Base-by-base conservation (phyloP, 352 stramenopile species). In the Pythium phragmiticola region DNA sequence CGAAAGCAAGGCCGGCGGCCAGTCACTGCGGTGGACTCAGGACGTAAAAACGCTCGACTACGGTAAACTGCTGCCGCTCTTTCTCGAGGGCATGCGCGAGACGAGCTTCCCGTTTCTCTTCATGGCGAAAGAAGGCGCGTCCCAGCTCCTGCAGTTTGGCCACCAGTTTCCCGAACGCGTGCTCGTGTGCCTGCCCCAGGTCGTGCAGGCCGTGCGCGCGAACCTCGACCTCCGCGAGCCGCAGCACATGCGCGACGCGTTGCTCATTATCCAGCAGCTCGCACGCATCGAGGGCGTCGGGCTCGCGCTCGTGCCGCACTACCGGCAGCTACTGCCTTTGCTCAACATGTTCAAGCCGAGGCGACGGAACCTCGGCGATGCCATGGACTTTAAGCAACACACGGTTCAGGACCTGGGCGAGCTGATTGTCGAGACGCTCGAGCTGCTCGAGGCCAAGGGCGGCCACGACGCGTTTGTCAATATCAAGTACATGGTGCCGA, bases 401-500 rank as follows among this genome's bases (percentile, higher is more conserved):
- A 80, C 73, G 41, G 68, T 66, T 19, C 77, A 91, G 54, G 87
- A 98, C 61, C 53, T 97, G 12, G 84, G 89, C 28, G 88, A 94
- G 39, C 75, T 95, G 57, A 87, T 98, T 48, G 63, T 83, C 13
- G 81, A 96, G 66, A 98, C 92, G 34, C 77, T 98, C 19, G 86
- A 97, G 66, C 48, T 96, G 11, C 67, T 98, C 12, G 92, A 98
- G 58, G 73, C 57, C 26, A 82, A 83, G 36, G 92, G 92, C 21
- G 92, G 92, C 8, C 73, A 89, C 2, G 87, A 98, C 54, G 92
- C 92, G 9, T 97, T 89, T 66, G 82, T 97, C 33, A 97, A 98
- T 76, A 98, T 98, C 73, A 99, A 99, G 77, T 98, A 98, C 68
- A 95, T 98, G 76, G 86, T 98, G 8, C 96, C 95, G 21, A 97